These are phyloP conservation scores for Yamagishiella unicocca DNA, from an alignment of 139 green algal genomes.

Conservation along the genomic window DNA sequence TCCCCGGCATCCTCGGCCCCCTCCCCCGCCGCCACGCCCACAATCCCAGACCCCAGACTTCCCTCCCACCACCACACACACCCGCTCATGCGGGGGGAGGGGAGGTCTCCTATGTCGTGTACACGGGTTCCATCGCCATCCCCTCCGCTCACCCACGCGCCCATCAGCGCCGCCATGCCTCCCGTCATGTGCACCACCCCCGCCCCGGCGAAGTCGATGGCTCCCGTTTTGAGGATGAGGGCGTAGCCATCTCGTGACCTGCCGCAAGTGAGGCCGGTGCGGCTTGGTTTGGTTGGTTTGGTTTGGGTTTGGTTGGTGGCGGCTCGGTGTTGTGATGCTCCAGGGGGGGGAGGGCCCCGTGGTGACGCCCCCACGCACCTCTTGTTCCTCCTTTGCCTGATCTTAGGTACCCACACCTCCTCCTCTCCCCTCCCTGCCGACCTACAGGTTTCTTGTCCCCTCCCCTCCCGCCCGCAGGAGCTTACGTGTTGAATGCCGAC, in stretches of 20 bases:
- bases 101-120: too few relatives aligned
- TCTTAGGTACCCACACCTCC: not conserved
- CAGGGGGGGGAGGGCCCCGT: not conserved
- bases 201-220: constrained; percentile 76
- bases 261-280: too few relatives aligned
- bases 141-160: constrained; percentile 55
- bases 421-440: not conserved
- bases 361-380: not conserved
- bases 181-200: constrained; percentile 84
- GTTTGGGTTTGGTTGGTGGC: too few relatives aligned
- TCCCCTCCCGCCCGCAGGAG: not conserved
- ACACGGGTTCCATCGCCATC: not conserved
- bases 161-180: constrained; percentile 80
- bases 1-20: too few relatives aligned
- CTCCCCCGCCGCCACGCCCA: too few relatives aligned
- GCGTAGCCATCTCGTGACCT: constrained; percentile 16
- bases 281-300: too few relatives aligned
- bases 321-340: too few relatives aligned
- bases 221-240: constrained; percentile 56
- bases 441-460: not conserved
- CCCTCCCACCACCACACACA: too few relatives aligned
- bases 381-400: not conserved
- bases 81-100: too few relatives aligned
- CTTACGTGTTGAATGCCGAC: constrained; percentile 56
- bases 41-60: too few relatives aligned